A percentile compares a stretch with the other conserved stretches of the same genome.
Evolutionary conservation across 1,284 basidiomycete species (phyloP).

Genomic region (Fomitopsis palustris): DNA sequence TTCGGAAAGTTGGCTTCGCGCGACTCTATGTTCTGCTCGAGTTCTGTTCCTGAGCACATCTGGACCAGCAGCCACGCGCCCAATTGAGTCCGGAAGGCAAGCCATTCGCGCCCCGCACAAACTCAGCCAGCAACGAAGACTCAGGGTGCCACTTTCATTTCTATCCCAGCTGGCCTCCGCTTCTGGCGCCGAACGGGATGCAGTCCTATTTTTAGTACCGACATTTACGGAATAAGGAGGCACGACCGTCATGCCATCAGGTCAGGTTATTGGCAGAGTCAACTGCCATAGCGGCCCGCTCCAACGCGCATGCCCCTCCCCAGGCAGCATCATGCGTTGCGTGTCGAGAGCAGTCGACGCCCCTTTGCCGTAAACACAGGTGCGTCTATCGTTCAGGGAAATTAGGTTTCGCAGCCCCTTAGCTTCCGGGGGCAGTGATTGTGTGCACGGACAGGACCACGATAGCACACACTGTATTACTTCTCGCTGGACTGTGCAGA

Average conservation of each 20-base stretch:
- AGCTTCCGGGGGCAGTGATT: not conserved
- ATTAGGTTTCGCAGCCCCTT: not conserved
- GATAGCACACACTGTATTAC: not conserved
- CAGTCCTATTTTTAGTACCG: not conserved
- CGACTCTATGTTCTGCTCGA: not conserved
- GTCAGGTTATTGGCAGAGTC: not conserved
- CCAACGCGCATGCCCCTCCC: not conserved
- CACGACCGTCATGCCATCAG: not conserved
- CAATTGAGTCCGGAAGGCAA: not conserved
- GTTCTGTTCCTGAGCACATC: not conserved
- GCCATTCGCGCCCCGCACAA: not conserved
- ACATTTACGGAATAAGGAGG: not conserved
- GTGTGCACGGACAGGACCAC: not conserved
- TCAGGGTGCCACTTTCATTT: not conserved
- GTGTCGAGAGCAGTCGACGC: not conserved
- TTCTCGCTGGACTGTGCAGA: not conserved
- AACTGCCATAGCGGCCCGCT: not conserved
- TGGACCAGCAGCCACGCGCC: not conserved
- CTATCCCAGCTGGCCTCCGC: not conserved
- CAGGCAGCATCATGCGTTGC: not conserved
- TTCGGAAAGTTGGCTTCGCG: not conserved
- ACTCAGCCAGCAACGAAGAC: not conserved
- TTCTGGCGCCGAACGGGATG: not conserved
- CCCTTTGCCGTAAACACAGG: not conserved
- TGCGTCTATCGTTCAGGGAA: not conserved